phyloP scores from a whole-genome alignment of 1,139 yeast species.

The Suhomyces bokatorum region DNA sequence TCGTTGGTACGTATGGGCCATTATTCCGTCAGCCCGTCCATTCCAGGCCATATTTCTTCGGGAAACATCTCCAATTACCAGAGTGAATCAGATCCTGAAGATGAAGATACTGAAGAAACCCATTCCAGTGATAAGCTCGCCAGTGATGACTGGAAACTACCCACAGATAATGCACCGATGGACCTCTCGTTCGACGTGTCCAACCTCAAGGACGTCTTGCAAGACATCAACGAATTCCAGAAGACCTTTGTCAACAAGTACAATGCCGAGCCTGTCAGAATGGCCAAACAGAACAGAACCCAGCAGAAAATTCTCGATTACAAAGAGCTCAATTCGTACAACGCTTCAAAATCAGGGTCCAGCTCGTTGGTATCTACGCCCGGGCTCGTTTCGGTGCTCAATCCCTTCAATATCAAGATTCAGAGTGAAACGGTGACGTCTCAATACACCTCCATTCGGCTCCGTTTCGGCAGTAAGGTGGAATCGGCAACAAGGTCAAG shows the following conservation, averaged over 20 bases:
- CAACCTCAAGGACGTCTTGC: conserved; percentile 24
- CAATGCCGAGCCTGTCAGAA: conserved; percentile 6
- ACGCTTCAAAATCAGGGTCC: conserved; percentile 3
- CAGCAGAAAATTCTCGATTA: conserved; percentile 41
- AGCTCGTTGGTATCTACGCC: background rate
- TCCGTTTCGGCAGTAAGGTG: conserved; percentile 32
- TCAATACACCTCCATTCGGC: conserved; percentile 41
- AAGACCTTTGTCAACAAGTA: conserved; percentile 30
- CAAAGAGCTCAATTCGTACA: conserved; percentile 27
- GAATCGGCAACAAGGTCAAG: conserved; percentile 3
- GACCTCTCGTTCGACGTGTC: conserved; percentile 5
- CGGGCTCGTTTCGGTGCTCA: conserved; percentile 2
- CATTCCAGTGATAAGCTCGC: conserved; percentile 6
- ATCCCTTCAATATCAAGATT: conserved; percentile 26
- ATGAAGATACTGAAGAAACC: conserved; percentile 29
- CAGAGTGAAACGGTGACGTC: conserved; percentile 41
- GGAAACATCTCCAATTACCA: conserved; percentile 19
- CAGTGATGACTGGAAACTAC: conserved; percentile 1
- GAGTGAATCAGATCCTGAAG: conserved; percentile 32
- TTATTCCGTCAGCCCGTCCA: conserved; percentile 3
- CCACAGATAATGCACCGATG: conserved; percentile 1
- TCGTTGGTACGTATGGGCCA: background rate
- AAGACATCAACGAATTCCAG: conserved; percentile 37
- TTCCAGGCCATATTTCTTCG: background rate
- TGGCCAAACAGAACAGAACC: conserved; percentile 26